Conservation (phyloP, 208 protist genomes). For the Wallacemonas sp. region DNA sequence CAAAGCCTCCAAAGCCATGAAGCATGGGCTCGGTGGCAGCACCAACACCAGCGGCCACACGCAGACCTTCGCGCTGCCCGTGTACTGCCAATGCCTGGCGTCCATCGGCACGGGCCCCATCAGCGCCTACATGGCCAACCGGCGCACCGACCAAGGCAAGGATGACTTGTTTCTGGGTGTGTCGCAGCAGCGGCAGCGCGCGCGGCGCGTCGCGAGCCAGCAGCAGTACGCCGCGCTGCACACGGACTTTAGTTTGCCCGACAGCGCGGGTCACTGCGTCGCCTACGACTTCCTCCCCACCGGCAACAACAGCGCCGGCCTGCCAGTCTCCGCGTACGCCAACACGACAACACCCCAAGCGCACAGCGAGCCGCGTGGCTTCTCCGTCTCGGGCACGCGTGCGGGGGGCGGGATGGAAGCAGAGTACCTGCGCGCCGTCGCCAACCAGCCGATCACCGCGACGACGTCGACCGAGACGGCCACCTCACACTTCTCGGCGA, state of each 20-base stretch:
- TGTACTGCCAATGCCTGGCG: constrained; percentile 1
- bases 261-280: not conserved
- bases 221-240: constrained; percentile 14
- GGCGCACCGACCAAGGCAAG: constrained; percentile 1
- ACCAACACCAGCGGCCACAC: not conserved
- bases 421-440: constrained; percentile 22
- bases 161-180: constrained; percentile 3
- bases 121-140: not conserved
- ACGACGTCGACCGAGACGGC: not conserved
- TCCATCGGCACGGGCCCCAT: not conserved
- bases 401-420: constrained; percentile 13
- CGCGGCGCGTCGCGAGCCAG: not conserved
- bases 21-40: constrained; percentile 26
- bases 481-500: constrained; percentile 8
- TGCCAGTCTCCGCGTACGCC: not conserved
- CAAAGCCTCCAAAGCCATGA: constrained; percentile 70
- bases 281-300: constrained; percentile 7
- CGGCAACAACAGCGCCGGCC: not conserved
- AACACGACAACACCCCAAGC: not conserved
- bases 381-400: not conserved
- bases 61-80: constrained; percentile 1
- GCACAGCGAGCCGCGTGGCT: not conserved
- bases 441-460: constrained; percentile 8
- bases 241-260: constrained; percentile 9
- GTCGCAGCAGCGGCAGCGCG: not conserved